Evolutionary conservation across 192 early-diverging fungal genomes (phyloP).

Genomic region (Coemansia aciculifera): DNA sequence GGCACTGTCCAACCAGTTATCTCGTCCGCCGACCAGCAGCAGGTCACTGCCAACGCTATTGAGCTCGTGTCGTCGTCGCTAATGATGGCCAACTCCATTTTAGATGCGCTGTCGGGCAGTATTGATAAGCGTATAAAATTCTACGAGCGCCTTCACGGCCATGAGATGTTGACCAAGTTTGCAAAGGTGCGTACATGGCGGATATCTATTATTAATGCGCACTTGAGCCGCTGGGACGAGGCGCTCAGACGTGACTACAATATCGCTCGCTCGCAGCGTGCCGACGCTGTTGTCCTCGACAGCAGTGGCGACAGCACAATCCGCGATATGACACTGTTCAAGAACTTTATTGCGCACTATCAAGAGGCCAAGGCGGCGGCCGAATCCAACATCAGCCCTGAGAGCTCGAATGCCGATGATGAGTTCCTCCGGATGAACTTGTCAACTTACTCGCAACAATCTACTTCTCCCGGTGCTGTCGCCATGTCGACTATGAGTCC

Average conservation of each 20-base stretch:
- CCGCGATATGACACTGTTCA: slow-evolving; percentile 21
- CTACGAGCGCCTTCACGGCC: slow-evolving; percentile 34
- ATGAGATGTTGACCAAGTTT: slow-evolving; percentile 42
- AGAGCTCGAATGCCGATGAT: slow-evolving; percentile 28
- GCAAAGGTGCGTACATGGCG: slow-evolving; percentile 22
- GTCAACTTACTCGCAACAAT: slow-evolving; percentile 19
- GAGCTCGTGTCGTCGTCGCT: slow-evolving; percentile 36
- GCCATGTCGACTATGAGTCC: slow-evolving; percentile 12
- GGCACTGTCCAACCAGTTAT: neutral
- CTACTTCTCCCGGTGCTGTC: neutral
- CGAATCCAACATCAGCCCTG: neutral
- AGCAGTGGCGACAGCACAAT: slow-evolving; percentile 33
- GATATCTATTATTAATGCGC: slow-evolving; percentile 26
- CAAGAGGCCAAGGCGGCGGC: slow-evolving; percentile 21
- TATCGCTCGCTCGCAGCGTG: slow-evolving; percentile 32
- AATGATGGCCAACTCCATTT: slow-evolving; percentile 20
- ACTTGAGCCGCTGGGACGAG: slow-evolving; percentile 45
- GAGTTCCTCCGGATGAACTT: slow-evolving; percentile 35
- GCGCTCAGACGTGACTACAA: slow-evolving; percentile 47
- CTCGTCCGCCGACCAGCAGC: neutral
- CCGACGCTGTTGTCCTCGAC: slow-evolving; percentile 25
- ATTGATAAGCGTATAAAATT: slow-evolving; percentile 33
- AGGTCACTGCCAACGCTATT: slow-evolving; percentile 16
- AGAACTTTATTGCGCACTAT: slow-evolving; percentile 39
- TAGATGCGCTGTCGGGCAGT: slow-evolving; percentile 25